A percentile compares a stretch with the other conserved stretches of the same genome.
phyloP scores from a whole-genome alignment of 2,329 filamentous ascomycete genomes.

The Elsinoe arachidis region DNA sequence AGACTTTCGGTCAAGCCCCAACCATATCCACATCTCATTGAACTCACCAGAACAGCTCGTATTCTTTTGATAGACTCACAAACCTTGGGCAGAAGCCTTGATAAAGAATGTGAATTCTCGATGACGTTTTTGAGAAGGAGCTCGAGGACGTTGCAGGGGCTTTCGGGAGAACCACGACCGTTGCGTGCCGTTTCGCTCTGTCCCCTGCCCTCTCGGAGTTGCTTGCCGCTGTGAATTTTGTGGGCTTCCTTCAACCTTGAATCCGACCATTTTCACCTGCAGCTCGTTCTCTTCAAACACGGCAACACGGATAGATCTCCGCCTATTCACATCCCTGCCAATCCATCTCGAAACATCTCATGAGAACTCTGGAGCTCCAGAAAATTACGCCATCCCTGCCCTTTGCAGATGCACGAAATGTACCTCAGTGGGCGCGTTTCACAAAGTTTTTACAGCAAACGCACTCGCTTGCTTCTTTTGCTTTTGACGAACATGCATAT shows the following conservation, averaged over 20 bases:
- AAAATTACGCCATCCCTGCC: not conserved
- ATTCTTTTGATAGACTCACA: not conserved
- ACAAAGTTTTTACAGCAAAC: not conserved
- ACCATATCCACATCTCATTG: not conserved
- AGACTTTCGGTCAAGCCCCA: not conserved
- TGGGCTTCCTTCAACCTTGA: too few species aligned
- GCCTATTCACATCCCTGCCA: too few species aligned
- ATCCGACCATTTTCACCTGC: too few species aligned
- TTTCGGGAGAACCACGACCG: conserved; percentile 3
- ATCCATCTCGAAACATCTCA: not conserved
- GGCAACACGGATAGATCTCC: too few species aligned
- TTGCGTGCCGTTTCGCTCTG: not conserved
- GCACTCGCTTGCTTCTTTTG: too few species aligned
- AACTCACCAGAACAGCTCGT: not conserved
- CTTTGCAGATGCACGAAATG: not conserved
- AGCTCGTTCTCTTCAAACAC: too few species aligned
- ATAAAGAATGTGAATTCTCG: not conserved
- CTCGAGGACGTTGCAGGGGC: not conserved
- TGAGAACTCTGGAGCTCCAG: not conserved
- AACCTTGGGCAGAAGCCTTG: not conserved
- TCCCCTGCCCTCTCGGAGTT: not conserved
- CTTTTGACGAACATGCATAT: too few species aligned
- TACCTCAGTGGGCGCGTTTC: not conserved
- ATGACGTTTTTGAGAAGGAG: not conserved
- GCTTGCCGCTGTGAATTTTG: not conserved